A percentile compares a stretch with the other conserved stretches of the same genome.
These are phyloP conservation scores for Mycena epipterygia DNA, from an alignment of 768 basidiomycete genomes.

Conservation along the genomic window DNA sequence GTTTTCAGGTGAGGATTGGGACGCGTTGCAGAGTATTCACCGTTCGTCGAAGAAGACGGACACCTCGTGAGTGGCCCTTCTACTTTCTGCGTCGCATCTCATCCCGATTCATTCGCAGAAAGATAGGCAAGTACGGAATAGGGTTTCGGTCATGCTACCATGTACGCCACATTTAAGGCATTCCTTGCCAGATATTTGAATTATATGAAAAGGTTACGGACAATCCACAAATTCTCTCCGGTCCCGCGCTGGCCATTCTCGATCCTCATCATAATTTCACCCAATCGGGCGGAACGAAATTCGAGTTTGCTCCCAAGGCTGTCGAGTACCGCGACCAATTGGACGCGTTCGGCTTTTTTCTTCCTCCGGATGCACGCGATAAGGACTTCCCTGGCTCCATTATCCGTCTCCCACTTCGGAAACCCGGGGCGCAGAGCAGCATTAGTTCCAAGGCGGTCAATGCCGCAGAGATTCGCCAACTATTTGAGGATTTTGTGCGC, in stretches of 20 bases:
- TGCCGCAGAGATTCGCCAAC: slow-evolving; percentile 48
- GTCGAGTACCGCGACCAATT: slow-evolving; percentile 48
- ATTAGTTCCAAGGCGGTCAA: slow-evolving; percentile 52
- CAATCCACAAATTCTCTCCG: slow-evolving; percentile 63
- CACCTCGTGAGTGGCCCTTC: slow-evolving; percentile 50
- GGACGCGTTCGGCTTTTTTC: slow-evolving; percentile 46
- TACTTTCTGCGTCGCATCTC: not conserved
- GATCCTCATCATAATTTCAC: slow-evolving; percentile 55
- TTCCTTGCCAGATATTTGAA: not conserved
- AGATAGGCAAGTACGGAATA: slow-evolving; percentile 67
- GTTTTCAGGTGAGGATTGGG: slow-evolving; percentile 59
- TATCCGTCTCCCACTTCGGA: slow-evolving; percentile 63
- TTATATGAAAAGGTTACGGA: slow-evolving; percentile 57
- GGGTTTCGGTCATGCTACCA: slow-evolving; percentile 68
- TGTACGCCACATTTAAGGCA: slow-evolving; percentile 44
- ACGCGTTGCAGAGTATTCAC: slow-evolving; percentile 56
- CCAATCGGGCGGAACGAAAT: slow-evolving; percentile 46
- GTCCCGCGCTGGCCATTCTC: slow-evolving; percentile 53
- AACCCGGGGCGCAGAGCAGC: slow-evolving; percentile 40
- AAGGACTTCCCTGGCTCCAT: slow-evolving; percentile 54
- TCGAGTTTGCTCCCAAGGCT: slow-evolving; percentile 43
- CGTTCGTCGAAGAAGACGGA: slow-evolving; percentile 62
- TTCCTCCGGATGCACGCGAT: slow-evolving; percentile 30
- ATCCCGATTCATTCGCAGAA: slow-evolving; percentile 45
- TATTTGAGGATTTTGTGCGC: slow-evolving; percentile 57